Percentiles rank a stretch among this genome's conserved stretches.
Evolutionary conservation across 176 grass and related monocot genomes (phyloP).

Genomic region (Rhynchospora pubera): DNA sequence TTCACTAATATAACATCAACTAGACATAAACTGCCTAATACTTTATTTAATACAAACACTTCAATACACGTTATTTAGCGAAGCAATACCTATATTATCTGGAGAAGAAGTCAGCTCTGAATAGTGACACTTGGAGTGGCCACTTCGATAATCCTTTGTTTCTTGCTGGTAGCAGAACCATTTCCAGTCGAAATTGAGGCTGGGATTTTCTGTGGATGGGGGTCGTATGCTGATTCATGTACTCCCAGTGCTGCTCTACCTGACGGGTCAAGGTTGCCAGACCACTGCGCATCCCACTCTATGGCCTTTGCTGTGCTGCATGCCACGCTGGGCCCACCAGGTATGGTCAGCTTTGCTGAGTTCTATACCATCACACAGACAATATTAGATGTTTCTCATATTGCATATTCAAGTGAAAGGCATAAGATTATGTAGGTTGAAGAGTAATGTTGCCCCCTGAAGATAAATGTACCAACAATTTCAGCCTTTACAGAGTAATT

Average conservation of each 20-base stretch:
- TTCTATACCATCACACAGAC: constrained; percentile 29
- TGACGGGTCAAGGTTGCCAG: constrained; percentile 39
- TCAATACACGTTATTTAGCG: background rate
- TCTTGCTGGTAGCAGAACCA: constrained; percentile 21
- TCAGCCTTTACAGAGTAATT: background rate
- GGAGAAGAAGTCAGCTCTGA: constrained; percentile 16
- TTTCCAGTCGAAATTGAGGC: constrained; percentile 14
- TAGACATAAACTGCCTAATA: background rate
- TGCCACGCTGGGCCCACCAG: constrained; percentile 54
- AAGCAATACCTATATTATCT: background rate
- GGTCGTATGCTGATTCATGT: constrained; percentile 37
- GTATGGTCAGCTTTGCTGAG: constrained; percentile 49
- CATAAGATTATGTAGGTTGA: background rate
- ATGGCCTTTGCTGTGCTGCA: constrained; percentile 76
- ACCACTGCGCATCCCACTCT: constrained; percentile 48
- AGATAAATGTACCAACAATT: background rate
- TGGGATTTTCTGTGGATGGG: constrained; percentile 16
- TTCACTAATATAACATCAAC: background rate
- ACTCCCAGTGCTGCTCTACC: constrained; percentile 57
- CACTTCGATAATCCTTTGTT: constrained; percentile 22
- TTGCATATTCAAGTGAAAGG: background rate
- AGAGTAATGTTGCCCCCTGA: background rate
- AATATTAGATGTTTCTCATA: background rate
- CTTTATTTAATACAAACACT: background rate
- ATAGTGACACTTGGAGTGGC: constrained; percentile 23